A percentile compares a stretch with the other conserved stretches of the same genome.
Evolutionary conservation across 106 monocot species (phyloP).

Genomic region (Allium cepa): DNA sequence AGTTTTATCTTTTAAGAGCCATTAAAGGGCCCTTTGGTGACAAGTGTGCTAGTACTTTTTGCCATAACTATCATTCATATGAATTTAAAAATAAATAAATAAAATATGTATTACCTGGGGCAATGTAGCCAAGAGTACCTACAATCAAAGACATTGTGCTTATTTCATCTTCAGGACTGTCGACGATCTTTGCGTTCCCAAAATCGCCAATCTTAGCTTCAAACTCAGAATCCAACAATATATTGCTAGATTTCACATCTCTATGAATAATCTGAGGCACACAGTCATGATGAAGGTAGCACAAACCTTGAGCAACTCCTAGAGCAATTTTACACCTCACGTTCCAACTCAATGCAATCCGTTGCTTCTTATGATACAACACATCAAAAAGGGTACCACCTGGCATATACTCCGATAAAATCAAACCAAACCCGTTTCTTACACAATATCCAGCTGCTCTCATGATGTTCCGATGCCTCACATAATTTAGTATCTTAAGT

Average conservation of each 20-base stretch:
- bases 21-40: background rate
- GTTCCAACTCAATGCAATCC: slow-evolving; percentile 46
- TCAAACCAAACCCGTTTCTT: slow-evolving; percentile 49
- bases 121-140: slow-evolving; percentile 86
- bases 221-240: slow-evolving; percentile 61
- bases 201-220: slow-evolving; percentile 76
- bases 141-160: slow-evolving; percentile 45
- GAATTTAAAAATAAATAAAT: background rate
- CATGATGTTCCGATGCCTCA: slow-evolving; percentile 63
- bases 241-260: slow-evolving; percentile 79
- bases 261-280: slow-evolving; percentile 66
- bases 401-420: slow-evolving; percentile 61
- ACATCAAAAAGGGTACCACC: slow-evolving; percentile 56
- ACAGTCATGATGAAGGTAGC: slow-evolving; percentile 86
- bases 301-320: slow-evolving; percentile 60
- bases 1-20: background rate
- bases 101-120: slow-evolving; percentile 41
- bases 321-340: slow-evolving; percentile 44
- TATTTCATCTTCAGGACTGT: slow-evolving; percentile 10
- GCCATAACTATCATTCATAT: background rate
- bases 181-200: slow-evolving; percentile 46
- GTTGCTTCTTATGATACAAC: slow-evolving; percentile 37
- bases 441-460: slow-evolving; percentile 63
- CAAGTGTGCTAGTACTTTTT: background rate
- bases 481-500: slow-evolving; percentile 37